phyloP scores from a whole-genome alignment of 257 asterid species.

The Salvia hispanica region DNA sequence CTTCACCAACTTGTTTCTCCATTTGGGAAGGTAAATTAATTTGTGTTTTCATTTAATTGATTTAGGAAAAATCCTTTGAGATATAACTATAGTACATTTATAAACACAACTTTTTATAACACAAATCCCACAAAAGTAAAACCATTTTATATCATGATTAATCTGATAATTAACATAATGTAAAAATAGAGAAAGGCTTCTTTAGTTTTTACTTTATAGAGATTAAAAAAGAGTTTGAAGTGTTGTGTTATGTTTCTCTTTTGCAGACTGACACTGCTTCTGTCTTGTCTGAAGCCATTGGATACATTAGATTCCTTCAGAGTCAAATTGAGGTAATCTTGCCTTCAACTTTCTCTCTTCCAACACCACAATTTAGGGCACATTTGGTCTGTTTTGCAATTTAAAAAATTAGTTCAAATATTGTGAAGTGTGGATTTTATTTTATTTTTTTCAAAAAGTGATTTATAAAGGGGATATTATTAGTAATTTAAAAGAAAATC shows the following conservation, averaged over 20 bases:
- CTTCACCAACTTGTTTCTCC: slow-evolving; percentile 99
- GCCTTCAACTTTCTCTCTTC: background rate
- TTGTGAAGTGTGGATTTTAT: too few relatives aligned
- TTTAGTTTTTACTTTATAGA: slow-evolving; percentile 25
- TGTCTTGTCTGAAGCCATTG: slow-evolving; percentile 96
- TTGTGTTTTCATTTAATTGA: background rate
- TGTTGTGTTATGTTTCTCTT: slow-evolving; percentile 48
- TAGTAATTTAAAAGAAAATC: background rate
- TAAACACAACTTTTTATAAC: slow-evolving; percentile 21
- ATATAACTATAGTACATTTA: background rate
- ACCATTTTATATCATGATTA: background rate
- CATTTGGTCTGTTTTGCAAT: too few relatives aligned
- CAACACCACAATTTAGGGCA: too few relatives aligned
- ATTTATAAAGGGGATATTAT: too few relatives aligned
- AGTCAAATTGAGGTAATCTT: slow-evolving; percentile 77
- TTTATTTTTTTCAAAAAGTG: too few relatives aligned
- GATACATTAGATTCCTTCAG: slow-evolving; percentile 93
- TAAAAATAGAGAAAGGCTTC: background rate
- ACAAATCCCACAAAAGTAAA: slow-evolving; percentile 38
- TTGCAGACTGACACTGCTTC: slow-evolving; percentile 99
- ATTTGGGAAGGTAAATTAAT: slow-evolving; percentile 83
- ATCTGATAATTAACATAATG: slow-evolving; percentile 13
- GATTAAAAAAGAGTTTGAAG: slow-evolving; percentile 27
- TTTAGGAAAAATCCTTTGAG: background rate
- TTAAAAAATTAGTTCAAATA: too few relatives aligned